phyloP scores from a whole-genome alignment of 352 stramenopile genomes.

The Thalassiosira sp. region DNA sequence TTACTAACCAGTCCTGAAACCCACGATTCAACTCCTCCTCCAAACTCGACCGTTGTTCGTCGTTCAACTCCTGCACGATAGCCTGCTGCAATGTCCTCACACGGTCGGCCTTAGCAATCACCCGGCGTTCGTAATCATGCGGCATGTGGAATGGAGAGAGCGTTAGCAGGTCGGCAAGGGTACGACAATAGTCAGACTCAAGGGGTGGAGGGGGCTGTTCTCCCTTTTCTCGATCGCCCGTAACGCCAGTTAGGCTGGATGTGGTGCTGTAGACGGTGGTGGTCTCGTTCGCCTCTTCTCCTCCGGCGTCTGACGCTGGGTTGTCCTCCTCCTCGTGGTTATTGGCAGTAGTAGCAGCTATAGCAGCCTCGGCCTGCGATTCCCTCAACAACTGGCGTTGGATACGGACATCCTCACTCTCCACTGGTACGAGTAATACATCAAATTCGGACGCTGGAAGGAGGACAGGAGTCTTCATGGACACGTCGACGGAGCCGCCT shows the following conservation, averaged over 20 bases:
- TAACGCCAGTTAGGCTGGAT: conserved; percentile 41
- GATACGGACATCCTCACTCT: conserved; percentile 56
- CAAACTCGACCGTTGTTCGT: conserved; percentile 61
- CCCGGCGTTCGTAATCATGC: conserved; percentile 74
- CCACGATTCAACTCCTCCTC: conserved; percentile 78
- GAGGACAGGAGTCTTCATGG: conserved; percentile 69
- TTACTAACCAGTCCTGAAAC: conserved; percentile 80
- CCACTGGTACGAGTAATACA: conserved; percentile 71
- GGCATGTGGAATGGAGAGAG: conserved; percentile 77
- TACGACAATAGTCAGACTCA: conserved; percentile 75
- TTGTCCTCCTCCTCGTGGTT: conserved; percentile 41
- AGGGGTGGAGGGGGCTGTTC: conserved; percentile 25
- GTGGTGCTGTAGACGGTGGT: conserved; percentile 41
- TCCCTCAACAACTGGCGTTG: conserved; percentile 48
- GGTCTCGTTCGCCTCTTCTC: conserved; percentile 25
- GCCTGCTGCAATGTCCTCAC: conserved; percentile 69
- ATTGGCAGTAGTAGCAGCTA: not conserved
- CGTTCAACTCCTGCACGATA: conserved; percentile 67
- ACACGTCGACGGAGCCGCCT: conserved; percentile 47
- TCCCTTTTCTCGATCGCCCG: too few relatives aligned
- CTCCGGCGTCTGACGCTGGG: conserved; percentile 2
- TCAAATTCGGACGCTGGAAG: conserved; percentile 76
- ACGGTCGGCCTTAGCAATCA: conserved; percentile 67
- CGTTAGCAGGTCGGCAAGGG: conserved; percentile 73
- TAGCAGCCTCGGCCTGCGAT: conserved; percentile 35